phyloP scores from a whole-genome alignment of 2,329 filamentous ascomycete genomes.

The Venturia aucupariae region DNA sequence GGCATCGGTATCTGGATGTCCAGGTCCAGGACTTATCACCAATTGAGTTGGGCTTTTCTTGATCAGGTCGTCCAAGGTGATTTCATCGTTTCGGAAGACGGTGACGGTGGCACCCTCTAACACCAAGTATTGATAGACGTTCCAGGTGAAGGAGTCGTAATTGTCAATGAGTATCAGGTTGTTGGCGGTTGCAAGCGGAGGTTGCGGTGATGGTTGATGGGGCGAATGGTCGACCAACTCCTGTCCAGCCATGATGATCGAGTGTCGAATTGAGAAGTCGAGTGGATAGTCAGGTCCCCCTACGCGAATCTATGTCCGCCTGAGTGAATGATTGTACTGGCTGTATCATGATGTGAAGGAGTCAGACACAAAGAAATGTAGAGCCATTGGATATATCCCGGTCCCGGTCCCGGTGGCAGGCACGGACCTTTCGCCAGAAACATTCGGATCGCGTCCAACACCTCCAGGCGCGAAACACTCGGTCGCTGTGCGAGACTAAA shows the following conservation, averaged over 20 bases:
- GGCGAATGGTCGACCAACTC: slow-evolving; percentile 70
- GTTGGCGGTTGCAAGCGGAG: slow-evolving; percentile 66
- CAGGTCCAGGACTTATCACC: slow-evolving; percentile 89
- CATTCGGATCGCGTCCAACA: background rate
- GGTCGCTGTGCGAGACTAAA: background rate
- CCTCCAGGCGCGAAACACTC: background rate
- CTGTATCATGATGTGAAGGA: too few species aligned
- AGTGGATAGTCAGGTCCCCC: background rate
- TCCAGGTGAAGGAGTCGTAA: slow-evolving; percentile 99
- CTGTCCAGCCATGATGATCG: slow-evolving; percentile 6
- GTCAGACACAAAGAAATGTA: background rate
- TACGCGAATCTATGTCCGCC: too few species aligned
- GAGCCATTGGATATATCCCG: background rate
- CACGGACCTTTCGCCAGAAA: background rate
- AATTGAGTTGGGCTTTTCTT: slow-evolving; percentile 82
- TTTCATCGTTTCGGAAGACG: slow-evolving; percentile 86
- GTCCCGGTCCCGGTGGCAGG: too few species aligned
- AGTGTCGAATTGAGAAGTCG: background rate
- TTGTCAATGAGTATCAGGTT: slow-evolving; percentile 97
- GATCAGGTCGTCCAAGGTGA: slow-evolving; percentile 75
- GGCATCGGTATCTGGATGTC: slow-evolving; percentile 83
- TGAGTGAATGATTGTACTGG: background rate
- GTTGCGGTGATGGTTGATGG: slow-evolving; percentile 66
- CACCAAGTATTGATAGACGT: slow-evolving; percentile 95
- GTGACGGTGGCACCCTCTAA: slow-evolving; percentile 90